These are phyloP conservation scores for Endocladia muricata DNA, from an alignment of 31 red algal species.

Conservation along the genomic window DNA sequence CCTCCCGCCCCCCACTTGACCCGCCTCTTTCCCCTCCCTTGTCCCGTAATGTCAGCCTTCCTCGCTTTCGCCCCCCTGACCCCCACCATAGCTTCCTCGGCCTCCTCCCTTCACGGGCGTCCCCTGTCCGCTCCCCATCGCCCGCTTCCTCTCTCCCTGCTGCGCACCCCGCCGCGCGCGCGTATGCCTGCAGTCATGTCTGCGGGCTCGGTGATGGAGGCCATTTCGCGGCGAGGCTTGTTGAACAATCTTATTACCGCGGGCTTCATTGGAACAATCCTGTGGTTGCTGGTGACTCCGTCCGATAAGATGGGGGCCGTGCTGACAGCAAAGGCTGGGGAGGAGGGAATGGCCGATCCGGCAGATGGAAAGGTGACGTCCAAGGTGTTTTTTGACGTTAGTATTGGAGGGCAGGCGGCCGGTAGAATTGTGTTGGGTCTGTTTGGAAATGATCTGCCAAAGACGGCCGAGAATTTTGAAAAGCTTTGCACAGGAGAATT, in stretches of 20 bases:
- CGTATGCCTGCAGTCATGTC: slow-evolving; percentile 8
- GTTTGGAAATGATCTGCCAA: slow-evolving; percentile 86
- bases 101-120: slow-evolving; percentile 24
- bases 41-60: background rate
- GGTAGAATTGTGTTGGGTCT: slow-evolving; percentile 94
- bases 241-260: slow-evolving; percentile 80
- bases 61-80: background rate
- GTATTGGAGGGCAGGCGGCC: slow-evolving; percentile 64
- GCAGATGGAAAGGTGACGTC: slow-evolving; percentile 64
- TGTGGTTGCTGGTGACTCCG: slow-evolving; percentile 70
- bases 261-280: slow-evolving; percentile 57
- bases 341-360: slow-evolving; percentile 16
- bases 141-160: background rate
- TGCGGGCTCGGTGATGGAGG: slow-evolving; percentile 64
- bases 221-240: slow-evolving; percentile 68
- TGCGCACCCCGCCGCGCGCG: background rate
- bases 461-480: slow-evolving; percentile 93
- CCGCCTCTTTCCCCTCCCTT: background rate
- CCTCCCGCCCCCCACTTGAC: background rate
- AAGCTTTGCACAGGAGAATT: slow-evolving; percentile 69
- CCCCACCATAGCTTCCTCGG: background rate
- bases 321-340: slow-evolving; percentile 5
- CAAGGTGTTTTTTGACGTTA: slow-evolving; percentile 92
- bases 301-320: slow-evolving; percentile 50
- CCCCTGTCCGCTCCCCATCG: background rate